Percentiles rank a stretch among this genome's conserved stretches.
phyloP scores from a whole-genome alignment of 2,329 filamentous ascomycete species.

The Macroventuria anomochaeta region DNA sequence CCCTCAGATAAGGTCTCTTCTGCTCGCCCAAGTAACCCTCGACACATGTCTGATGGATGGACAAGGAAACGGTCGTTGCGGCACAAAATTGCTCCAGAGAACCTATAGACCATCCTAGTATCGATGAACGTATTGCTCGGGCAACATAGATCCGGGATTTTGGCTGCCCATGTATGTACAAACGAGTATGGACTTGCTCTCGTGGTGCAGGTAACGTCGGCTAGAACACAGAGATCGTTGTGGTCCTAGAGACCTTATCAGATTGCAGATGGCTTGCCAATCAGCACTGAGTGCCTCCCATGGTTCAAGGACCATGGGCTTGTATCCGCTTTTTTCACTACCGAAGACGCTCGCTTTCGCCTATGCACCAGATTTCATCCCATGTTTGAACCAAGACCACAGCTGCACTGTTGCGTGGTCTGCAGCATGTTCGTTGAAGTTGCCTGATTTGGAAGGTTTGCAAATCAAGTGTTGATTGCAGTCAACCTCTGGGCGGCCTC shows the following conservation, averaged over 20 bases:
- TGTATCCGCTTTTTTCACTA: too few species aligned
- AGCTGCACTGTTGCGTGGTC: background rate
- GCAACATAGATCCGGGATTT: too few species aligned
- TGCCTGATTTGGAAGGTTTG: slow-evolving; percentile 1
- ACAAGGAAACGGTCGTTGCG: background rate
- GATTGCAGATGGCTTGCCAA: too few species aligned
- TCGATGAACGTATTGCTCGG: too few species aligned
- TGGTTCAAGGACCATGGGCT: too few species aligned
- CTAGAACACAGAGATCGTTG: too few species aligned
- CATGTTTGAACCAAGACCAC: background rate
- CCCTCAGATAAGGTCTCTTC: background rate
- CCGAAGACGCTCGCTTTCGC: too few species aligned
- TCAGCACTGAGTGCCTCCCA: too few species aligned
- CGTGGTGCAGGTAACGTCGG: too few species aligned
- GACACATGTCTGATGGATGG: background rate
- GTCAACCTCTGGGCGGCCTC: background rate
- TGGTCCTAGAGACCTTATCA: too few species aligned
- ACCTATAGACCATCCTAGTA: background rate
- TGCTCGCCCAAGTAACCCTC: background rate
- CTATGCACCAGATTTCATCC: background rate
- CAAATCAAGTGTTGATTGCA: background rate
- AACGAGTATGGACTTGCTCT: too few species aligned
- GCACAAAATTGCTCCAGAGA: background rate
- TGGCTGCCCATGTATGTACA: too few species aligned
- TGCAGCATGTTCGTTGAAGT: background rate